A percentile compares a stretch with the other conserved stretches of the same genome.
Evolutionary conservation across 306 rosid genomes (phyloP).

Genomic region (Pueraria montana): DNA sequence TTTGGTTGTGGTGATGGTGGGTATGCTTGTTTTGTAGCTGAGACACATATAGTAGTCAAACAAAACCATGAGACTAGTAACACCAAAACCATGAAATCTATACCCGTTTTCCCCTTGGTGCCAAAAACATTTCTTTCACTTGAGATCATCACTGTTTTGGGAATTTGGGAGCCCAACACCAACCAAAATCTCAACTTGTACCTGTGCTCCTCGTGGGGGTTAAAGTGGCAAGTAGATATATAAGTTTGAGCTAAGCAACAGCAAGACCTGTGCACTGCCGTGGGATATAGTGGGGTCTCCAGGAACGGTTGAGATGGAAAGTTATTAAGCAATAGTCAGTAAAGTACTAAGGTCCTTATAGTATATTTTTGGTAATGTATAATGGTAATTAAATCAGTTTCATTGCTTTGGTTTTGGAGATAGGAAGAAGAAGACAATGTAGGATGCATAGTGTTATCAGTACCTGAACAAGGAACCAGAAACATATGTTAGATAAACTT

Average conservation of each 20-base stretch:
- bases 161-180: not conserved
- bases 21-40: conserved; percentile 42
- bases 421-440: conserved; percentile 7
- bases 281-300: too few relatives aligned
- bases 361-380: not conserved
- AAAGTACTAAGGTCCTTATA: conserved; percentile 2
- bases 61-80: conserved; percentile 6
- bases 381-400: not conserved
- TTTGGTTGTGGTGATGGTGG: conserved; percentile 17
- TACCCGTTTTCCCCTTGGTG: conserved; percentile 35
- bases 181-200: conserved; percentile 39
- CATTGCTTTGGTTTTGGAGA: not conserved
- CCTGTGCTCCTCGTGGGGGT: not conserved
- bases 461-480: not conserved
- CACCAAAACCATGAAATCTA: conserved; percentile 34
- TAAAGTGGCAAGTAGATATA: not conserved
- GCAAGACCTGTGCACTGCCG: too few relatives aligned
- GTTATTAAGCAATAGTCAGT: too few relatives aligned
- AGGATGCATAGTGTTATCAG: not conserved
- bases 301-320: too few relatives aligned
- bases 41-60: conserved; percentile 49
- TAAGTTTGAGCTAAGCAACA: not conserved
- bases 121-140: conserved; percentile 38
- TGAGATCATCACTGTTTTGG: conserved; percentile 41
- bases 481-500: not conserved